Base-by-base conservation (phyloP, 345 rosid genomes). In the Carallia brachiata region DNA sequence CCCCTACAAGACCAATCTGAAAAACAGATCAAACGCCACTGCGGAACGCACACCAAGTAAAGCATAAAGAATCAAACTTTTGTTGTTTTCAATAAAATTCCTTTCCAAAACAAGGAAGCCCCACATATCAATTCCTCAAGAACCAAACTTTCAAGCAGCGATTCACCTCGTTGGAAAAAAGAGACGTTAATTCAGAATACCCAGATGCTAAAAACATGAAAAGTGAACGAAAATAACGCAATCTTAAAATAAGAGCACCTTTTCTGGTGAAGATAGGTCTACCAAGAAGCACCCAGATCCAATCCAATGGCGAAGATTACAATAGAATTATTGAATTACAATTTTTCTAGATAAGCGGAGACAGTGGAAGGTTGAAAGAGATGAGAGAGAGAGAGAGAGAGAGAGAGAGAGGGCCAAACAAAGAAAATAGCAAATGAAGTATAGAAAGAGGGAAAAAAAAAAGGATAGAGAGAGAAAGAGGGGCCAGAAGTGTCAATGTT, bases 281-380 rank as follows among this genome's bases (percentile, higher is more conserved):
- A 39, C 39, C 69, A 37, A 15, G 60, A 52, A 75, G 68, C 70
- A 58, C 73, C 80, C 87, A 86, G 97, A 89, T 87, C 91, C 87
- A 85, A 85, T 83, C 82, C 70, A 68, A 68, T 59, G 44, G 57
- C 16, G 2, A 63, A 44, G 70, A 76, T 57, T 48, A 27, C 16
- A 34, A 54, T 62, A 79, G 61, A 60, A 55, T 30, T 47, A 37
- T 19, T 36, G 12, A 8, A 28, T 53, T 27, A 39, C 23, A 78
- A 74, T 70, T 54, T 73, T 62, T 67, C 63, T 79, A 66, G n/a
- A 58, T 69, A 66, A 60, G 67, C 63, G 61, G 70, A 70, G 72
- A 63, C 30, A 40, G 67, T 70, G 71, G 74, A 62, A 71, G 37
- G 62, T 44, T 62, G 48, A 72, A 72, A 76, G 74, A 67, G 74